A percentile compares a stretch with the other conserved stretches of the same genome.
phyloP scores from a whole-genome alignment of 331 rosid species.

The Phaseolus coccineus region DNA sequence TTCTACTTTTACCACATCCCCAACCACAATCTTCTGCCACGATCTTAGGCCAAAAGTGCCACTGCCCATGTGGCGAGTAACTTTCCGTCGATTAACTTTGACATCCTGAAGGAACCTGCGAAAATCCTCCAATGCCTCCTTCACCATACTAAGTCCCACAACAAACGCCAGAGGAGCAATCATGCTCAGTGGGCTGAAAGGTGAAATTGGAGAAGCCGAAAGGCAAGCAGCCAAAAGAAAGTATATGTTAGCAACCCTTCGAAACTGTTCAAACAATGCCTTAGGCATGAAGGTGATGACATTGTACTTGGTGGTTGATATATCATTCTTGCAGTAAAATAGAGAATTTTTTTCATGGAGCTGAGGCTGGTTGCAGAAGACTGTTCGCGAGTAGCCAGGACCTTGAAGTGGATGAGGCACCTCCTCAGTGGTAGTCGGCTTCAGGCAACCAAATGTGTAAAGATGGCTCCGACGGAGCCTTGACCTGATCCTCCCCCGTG shows the following conservation, averaged over 20 bases:
- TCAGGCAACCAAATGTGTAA: constrained; percentile 75
- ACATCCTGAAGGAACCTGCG: constrained; percentile 87
- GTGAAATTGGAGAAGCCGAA: constrained; percentile 80
- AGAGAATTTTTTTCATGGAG: constrained; percentile 64
- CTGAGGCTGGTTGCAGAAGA: constrained; percentile 79
- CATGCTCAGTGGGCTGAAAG: constrained; percentile 82
- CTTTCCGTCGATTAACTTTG: constrained; percentile 84
- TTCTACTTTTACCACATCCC: constrained; percentile 87
- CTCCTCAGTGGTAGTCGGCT: constrained; percentile 54
- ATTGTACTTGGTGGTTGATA: constrained; percentile 92
- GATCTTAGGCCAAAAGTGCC: constrained; percentile 69
- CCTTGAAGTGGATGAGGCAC: constrained; percentile 64
- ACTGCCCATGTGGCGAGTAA: constrained; percentile 64
- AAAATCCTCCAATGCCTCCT: constrained; percentile 95
- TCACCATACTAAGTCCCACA: constrained; percentile 98
- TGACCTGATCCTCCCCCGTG: constrained; percentile 76
- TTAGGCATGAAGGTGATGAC: constrained; percentile 76
- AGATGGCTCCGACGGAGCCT: constrained; percentile 77
- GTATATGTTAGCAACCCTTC: constrained; percentile 94
- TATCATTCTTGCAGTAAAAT: constrained; percentile 71
- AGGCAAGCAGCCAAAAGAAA: constrained; percentile 91
- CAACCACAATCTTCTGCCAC: constrained; percentile 84
- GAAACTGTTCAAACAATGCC: constrained; percentile 95
- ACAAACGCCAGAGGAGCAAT: constrained; percentile 95
- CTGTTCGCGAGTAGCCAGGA: constrained; percentile 76